Evolutionary conservation across 2,329 filamentous ascomycete species (phyloP), one percentile per base, ranked within the genome.

Genomic region (Aurifilum marmelostoma): DNA sequence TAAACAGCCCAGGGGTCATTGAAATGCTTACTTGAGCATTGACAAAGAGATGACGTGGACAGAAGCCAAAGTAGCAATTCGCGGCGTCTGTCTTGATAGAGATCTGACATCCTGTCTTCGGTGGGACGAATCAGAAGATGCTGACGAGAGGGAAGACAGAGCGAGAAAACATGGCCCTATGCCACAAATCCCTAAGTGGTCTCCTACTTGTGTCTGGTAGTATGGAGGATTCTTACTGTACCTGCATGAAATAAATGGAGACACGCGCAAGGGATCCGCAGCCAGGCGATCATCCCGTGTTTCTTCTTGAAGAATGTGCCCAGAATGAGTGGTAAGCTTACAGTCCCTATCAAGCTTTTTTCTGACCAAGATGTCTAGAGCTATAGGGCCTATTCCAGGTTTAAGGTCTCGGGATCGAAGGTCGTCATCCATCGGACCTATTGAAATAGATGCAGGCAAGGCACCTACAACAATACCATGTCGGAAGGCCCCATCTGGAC

Each of bases 181-280:
- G 27, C 14, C 14, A 56, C 52, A 56, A 29, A 56, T 29, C 8
- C 16, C 34, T 8, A 34, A 4, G 34, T 34, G 34, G 11, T n/a
- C n/a, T n/a, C 18, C 43, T 32, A 7, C 12, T 32, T 3, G 7
- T 29, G 24, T 7, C 24, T 56, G 52, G 14, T 18, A 18, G 27
- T 18, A 29, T 56, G 52, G 52, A 56, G 24, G 24, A 56, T 29
- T 54, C 50, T 54, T 54, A 56, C n/a, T n/a, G n/a, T n/a, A n/a
- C 24, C 24, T 56, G 52, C 52, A 56, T 29, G 27, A 56, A 56
- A 56, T 12, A 56, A 56, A 56, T 12, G 24, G 1, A 32, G 24
- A 27, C 24, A 27, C 50, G 27, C 18, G 43, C 43, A 27, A 11
- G 50, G 47, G n/a, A 27, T 52, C 50, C n/a, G 50, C n/a, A 54